Evolutionary conservation across 192 early-diverging fungal species (phyloP).

Genomic region (Entomortierella beljakovae): DNA sequence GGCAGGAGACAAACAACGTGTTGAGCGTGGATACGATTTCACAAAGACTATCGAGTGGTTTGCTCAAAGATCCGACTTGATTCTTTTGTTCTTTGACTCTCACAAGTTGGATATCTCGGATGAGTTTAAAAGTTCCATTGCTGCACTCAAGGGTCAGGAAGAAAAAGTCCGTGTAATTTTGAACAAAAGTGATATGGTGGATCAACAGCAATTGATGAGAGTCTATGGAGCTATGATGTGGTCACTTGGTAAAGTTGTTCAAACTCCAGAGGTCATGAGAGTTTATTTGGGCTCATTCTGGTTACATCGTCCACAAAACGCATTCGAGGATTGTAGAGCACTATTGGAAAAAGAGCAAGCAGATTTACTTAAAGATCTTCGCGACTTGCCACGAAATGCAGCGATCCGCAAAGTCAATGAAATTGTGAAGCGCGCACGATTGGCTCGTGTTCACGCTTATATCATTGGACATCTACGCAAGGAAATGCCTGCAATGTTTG

Average conservation of each 20-base stretch:
- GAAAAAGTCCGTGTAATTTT: constrained; percentile 89
- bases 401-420: constrained; percentile 90
- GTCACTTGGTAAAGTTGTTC: constrained; percentile 89
- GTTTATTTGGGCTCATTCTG: constrained; percentile 90
- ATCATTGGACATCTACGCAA: constrained; percentile 86
- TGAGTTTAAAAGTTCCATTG: constrained; percentile 88
- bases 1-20: constrained; percentile 86
- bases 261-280: constrained; percentile 91
- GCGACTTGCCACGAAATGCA: constrained; percentile 81
- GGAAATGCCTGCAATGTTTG: constrained; percentile 88
- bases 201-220: constrained; percentile 87
- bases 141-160: constrained; percentile 82
- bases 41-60: constrained; percentile 88
- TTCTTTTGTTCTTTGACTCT: constrained; percentile 89
- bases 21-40: constrained; percentile 88
- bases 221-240: constrained; percentile 96
- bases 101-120: constrained; percentile 92
- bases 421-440: constrained; percentile 87
- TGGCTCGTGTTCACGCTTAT: constrained; percentile 85
- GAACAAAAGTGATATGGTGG: constrained; percentile 92
- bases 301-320: constrained; percentile 72
- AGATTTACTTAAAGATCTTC: constrained; percentile 84
- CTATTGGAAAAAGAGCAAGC: constrained; percentile 80
- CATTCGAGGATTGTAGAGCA: constrained; percentile 76
- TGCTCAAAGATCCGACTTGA: constrained; percentile 84